phyloP scores from a whole-genome alignment of 805 yeast genomes.

The Candida nemodendra region DNA sequence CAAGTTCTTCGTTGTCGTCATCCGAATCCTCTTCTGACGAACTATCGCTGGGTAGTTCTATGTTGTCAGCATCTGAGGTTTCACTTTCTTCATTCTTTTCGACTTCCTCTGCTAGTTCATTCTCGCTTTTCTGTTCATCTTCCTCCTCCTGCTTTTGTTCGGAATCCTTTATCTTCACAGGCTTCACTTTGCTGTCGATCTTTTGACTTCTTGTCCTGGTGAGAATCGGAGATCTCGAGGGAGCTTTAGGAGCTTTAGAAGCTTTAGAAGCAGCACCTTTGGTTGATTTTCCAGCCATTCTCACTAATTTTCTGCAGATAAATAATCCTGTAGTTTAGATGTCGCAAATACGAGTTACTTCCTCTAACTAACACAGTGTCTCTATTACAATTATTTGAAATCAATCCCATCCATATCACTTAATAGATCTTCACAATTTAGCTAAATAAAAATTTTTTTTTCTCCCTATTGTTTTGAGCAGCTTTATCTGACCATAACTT shows the following conservation, averaged over 20 bases:
- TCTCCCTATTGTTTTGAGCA: too few species aligned
- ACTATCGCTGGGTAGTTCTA: slow-evolving; percentile 18
- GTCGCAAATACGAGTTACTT: too few species aligned
- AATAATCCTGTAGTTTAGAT: too few species aligned
- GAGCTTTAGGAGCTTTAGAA: slow-evolving; percentile 11
- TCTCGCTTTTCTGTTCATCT: slow-evolving; percentile 13
- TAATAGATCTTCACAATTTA: too few species aligned
- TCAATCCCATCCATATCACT: too few species aligned
- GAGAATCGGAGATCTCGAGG: slow-evolving; percentile 24
- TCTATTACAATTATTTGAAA: too few species aligned
- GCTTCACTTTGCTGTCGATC: slow-evolving; percentile 9
- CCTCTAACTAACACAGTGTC: too few species aligned
- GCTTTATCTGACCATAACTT: too few species aligned
- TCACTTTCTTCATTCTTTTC: slow-evolving; percentile 13
- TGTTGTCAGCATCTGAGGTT: too few species aligned
- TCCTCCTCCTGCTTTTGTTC: slow-evolving; percentile 4
- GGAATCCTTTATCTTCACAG: slow-evolving; percentile 3
- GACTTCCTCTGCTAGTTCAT: slow-evolving; percentile 15
- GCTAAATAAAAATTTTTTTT: too few species aligned
- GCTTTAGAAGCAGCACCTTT: too few species aligned
- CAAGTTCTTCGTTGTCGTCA: slow-evolving; percentile 18
- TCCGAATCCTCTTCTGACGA: slow-evolving; percentile 4
- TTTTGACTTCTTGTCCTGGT: slow-evolving; percentile 21
- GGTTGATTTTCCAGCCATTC: slow-evolving; percentile 9
- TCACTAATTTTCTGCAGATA: too few species aligned